Percentiles rank a stretch among this genome's conserved stretches.
phyloP scores from a whole-genome alignment of 192 early-diverging fungal species.

The Coemansia sp. region DNA sequence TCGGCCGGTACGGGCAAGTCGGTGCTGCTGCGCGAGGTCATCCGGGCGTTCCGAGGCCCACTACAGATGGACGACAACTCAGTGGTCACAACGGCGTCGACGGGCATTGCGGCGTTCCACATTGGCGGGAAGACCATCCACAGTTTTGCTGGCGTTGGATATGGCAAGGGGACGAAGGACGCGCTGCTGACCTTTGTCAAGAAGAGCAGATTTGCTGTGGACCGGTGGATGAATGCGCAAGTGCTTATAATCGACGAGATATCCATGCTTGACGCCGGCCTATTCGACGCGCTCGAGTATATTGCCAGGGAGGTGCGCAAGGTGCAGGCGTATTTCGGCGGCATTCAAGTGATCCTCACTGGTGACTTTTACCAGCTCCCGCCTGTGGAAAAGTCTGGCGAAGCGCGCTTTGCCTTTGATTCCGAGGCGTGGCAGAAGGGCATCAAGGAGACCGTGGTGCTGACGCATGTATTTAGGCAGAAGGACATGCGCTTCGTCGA shows the following conservation, averaged over 20 bases:
- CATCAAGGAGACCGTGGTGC: slow-evolving; percentile 61
- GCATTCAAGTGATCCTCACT: slow-evolving; percentile 74
- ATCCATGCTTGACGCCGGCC: slow-evolving; percentile 75
- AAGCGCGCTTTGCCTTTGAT: slow-evolving; percentile 69
- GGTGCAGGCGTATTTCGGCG: slow-evolving; percentile 66
- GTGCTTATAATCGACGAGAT: slow-evolving; percentile 81
- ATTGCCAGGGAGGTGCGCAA: slow-evolving; percentile 62
- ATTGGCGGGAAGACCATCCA: slow-evolving; percentile 77
- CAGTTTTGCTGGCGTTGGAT: slow-evolving; percentile 70
- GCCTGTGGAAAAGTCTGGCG: slow-evolving; percentile 61
- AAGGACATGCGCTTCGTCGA: slow-evolving; percentile 78
- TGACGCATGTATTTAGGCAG: slow-evolving; percentile 86
- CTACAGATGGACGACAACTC: background rate
- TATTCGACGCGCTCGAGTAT: slow-evolving; percentile 75
- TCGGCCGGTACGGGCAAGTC: slow-evolving; percentile 72
- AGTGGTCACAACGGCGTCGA: slow-evolving; percentile 71
- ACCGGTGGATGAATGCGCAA: slow-evolving; percentile 64
- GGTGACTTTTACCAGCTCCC: slow-evolving; percentile 87
- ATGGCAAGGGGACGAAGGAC: slow-evolving; percentile 47
- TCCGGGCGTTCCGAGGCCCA: slow-evolving; percentile 20
- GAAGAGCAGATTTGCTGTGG: slow-evolving; percentile 37
- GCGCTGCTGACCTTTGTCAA: slow-evolving; percentile 33
- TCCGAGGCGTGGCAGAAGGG: slow-evolving; percentile 59
- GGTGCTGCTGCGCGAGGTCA: slow-evolving; percentile 46
- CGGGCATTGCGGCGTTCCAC: slow-evolving; percentile 83